These are phyloP conservation scores for Melampsora occidentalis DNA, from an alignment of 1,284 basidiomycete genomes.

Conservation along the genomic window DNA sequence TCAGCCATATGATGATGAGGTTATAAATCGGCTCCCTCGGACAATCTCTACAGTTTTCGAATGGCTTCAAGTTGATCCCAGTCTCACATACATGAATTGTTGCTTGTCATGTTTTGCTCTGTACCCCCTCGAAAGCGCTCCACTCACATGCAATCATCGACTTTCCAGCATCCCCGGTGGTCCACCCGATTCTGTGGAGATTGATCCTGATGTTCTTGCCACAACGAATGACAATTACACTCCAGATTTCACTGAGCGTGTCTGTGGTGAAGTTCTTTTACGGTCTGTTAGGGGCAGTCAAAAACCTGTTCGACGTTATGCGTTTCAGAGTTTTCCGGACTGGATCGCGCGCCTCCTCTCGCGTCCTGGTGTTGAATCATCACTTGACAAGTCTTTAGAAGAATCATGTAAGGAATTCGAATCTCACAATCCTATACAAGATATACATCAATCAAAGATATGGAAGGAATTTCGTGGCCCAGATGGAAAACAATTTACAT, in stretches of 20 bases:
- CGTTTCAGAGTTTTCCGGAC: neutral
- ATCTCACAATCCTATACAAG: neutral
- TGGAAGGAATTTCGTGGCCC: constrained; percentile 4
- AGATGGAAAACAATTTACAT: neutral
- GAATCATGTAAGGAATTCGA: neutral
- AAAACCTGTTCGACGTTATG: neutral
- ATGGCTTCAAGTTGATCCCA: neutral
- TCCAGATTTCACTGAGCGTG: too few species aligned
- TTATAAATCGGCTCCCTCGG: neutral
- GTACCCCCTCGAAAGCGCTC: neutral
- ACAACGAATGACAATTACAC: neutral
- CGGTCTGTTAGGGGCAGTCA: too few species aligned
- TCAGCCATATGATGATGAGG: too few species aligned
- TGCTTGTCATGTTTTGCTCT: neutral
- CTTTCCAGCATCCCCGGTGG: too few species aligned
- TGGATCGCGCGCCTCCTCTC: neutral
- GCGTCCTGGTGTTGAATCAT: neutral
- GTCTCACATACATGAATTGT: neutral
- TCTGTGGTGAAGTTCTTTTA: neutral
- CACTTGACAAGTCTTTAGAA: neutral
- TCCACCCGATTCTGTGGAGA: neutral
- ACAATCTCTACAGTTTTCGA: neutral
- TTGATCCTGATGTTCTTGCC: neutral
- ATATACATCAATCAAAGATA: neutral
- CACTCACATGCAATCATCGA: too few species aligned